Conservation (phyloP, 305 asterid species). For the Andrographis paniculata region DNA sequence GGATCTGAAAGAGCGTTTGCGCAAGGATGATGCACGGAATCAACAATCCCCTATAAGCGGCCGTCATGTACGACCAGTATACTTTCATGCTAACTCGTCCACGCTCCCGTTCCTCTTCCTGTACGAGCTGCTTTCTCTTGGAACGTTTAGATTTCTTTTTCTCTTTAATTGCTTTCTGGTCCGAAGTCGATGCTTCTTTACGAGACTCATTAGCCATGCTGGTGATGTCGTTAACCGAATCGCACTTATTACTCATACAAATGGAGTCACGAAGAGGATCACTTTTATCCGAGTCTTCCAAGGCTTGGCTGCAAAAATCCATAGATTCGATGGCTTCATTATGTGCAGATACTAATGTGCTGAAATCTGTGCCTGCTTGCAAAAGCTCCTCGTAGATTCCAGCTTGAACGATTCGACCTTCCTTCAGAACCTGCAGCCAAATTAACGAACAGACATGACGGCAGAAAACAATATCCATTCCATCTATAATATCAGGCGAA, state of each 20-base stretch:
- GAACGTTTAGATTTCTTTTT: slow-evolving; percentile 86
- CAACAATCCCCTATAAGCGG: slow-evolving; percentile 89
- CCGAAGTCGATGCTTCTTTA: slow-evolving; percentile 57
- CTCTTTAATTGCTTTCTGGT: slow-evolving; percentile 70
- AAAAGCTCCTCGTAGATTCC: slow-evolving; percentile 93
- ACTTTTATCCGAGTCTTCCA: slow-evolving; percentile 49
- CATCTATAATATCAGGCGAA: background rate
- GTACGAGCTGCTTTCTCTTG: slow-evolving; percentile 89
- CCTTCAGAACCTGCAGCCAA: slow-evolving; percentile 69
- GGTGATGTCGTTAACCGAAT: slow-evolving; percentile 44
- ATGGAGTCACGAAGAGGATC: slow-evolving; percentile 47
- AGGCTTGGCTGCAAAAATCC: slow-evolving; percentile 56
- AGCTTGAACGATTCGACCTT: slow-evolving; percentile 82
- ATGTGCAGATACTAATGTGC: slow-evolving; percentile 83
- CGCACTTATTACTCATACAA: slow-evolving; percentile 46
- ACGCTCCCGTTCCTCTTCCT: slow-evolving; percentile 96
- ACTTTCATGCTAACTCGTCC: slow-evolving; percentile 99
- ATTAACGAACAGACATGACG: background rate
- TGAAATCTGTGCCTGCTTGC: slow-evolving; percentile 94
- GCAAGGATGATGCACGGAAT: slow-evolving; percentile 86
- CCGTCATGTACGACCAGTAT: slow-evolving; percentile 83
- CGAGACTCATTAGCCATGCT: slow-evolving; percentile 50
- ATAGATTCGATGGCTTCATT: slow-evolving; percentile 97
- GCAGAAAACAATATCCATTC: background rate
- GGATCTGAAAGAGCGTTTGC: slow-evolving; percentile 87